Evolutionary conservation across 768 basidiomycete genomes (phyloP), one percentile per base, ranked within the genome.

Genomic region (Tricholoma hemisulphureum): DNA sequence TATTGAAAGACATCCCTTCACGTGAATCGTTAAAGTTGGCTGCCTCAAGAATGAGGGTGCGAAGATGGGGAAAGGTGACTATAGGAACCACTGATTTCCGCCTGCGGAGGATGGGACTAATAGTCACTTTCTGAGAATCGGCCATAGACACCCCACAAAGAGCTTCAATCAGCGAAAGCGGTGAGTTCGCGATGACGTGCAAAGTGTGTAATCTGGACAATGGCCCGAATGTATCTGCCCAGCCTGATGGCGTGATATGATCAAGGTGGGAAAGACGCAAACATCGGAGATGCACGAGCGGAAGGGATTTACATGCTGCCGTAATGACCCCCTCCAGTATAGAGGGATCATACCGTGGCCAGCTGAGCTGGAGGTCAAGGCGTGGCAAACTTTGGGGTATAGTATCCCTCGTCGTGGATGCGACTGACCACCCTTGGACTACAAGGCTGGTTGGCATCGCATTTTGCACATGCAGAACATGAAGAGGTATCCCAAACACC

Each of bases 51-150:
- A 57, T 56, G 13, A 74, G 61, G 34, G 65, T 62, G 34, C 56
- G 63, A 26, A 74, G 62, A 24, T 57, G 60, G 2, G 71, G 71
- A 60, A 74, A 71, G 54, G 66, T 66, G 24, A 69, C 56, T 1
- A 58, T 54, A 2, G 62, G 59, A 10, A 65, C 45, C 31, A 31
- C 49, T 43, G 65, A 58, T 23, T 39, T 45, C 43, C 61, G 48
- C 28, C 54, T 54, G 6, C 62, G 61, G 14, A 59, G 45, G 24
- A 53, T 62, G 45, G 57, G 58, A 34, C 59, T 61, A 23, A 49
- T 61, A 16, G 55, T 59, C 20, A 50, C 50, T 31, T 51, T 57
- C 10, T 61, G 53, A 20, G 52, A 56, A 14, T 63, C 62, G 6
- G 53, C 14, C 11, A 57, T 26, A 8, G 60, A 54, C 29, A 65